Evolutionary conservation across 2,329 filamentous ascomycete genomes (phyloP).

Genomic region (Mollisia scopiformis): DNA sequence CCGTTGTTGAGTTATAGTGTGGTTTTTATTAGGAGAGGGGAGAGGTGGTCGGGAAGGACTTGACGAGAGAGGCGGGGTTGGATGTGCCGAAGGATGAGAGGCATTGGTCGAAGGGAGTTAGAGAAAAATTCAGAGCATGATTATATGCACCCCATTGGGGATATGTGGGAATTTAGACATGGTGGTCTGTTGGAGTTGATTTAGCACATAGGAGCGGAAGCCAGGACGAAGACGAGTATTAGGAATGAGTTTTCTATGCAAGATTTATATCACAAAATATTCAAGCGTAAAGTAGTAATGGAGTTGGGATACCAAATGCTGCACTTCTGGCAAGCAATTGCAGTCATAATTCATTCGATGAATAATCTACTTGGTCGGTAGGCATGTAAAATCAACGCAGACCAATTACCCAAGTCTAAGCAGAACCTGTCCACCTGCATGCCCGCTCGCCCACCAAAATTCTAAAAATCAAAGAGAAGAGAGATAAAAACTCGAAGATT

Average conservation of each 20-base stretch:
- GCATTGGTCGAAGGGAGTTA: neutral
- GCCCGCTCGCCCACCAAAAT: neutral
- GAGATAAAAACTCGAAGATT: conserved; percentile 9
- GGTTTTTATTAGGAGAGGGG: too few relatives aligned
- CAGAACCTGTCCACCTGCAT: neutral
- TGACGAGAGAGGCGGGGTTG: neutral
- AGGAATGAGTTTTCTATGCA: too few relatives aligned
- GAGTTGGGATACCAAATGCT: neutral
- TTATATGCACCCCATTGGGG: too few relatives aligned
- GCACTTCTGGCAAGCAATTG: neutral
- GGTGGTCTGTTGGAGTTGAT: too few relatives aligned
- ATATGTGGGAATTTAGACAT: too few relatives aligned
- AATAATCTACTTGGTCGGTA: neutral
- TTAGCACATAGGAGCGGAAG: too few relatives aligned
- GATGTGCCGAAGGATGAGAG: neutral
- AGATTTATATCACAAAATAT: too few relatives aligned
- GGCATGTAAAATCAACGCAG: neutral
- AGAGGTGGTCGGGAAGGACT: neutral
- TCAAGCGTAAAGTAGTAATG: neutral
- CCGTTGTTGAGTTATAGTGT: too few relatives aligned
- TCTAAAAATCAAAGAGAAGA: conserved; percentile 3
- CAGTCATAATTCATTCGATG: conserved; percentile 5
- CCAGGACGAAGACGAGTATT: too few relatives aligned
- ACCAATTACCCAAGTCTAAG: neutral
- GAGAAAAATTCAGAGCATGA: neutral